Evolutionary conservation across 768 basidiomycete species (phyloP), one percentile per base, ranked within the genome.

Genomic region (Leccinum aurantiacum): DNA sequence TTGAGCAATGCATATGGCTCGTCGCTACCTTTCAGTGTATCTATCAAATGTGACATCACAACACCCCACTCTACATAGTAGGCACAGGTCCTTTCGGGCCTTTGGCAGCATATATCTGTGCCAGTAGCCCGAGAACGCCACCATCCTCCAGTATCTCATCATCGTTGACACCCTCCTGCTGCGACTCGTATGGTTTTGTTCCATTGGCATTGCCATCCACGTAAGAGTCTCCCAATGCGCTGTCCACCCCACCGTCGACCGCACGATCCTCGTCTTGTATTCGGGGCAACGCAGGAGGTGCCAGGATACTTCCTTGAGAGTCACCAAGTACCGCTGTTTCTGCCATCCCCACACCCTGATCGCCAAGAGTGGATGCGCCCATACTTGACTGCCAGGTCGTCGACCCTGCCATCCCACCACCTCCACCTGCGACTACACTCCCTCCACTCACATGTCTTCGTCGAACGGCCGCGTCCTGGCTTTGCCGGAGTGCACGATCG

Each of bases 61-160:
- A 15, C 24, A 37, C 17, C 3, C 29, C 29, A 25, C 17, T 53
- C 52, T 70, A 81, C 57, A 85, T 79, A 19, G 80, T 77, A 49
- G 81, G 77, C 6, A 78, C 75, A 57, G 80, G 79, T 48, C 69
- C 67, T 58, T 79, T 81, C 51, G 85, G 61, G 1, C 63, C 84
- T 61, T 77, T 79, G 65, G 82, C 78, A 50, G 82, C 85, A 73
- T 95, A 93, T 54, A 97, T 95, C 78, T 95, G 89, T 47, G 91
- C 89, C 66, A 97, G 71, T 63, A 97, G 69, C 22, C 91, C 92
- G 62, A 96, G 75, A 63, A 97, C 88, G 17, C 95, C 94, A 0
- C 84, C 91, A 73, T 95, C 92, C 67, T 85, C 85, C 62, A 90
- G 67, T 19, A 75, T 79, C 25, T 88, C 88, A 5, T 87, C 90